These are phyloP conservation scores for Collybia mongolica DNA, from an alignment of 768 basidiomycete genomes.

Conservation along the genomic window DNA sequence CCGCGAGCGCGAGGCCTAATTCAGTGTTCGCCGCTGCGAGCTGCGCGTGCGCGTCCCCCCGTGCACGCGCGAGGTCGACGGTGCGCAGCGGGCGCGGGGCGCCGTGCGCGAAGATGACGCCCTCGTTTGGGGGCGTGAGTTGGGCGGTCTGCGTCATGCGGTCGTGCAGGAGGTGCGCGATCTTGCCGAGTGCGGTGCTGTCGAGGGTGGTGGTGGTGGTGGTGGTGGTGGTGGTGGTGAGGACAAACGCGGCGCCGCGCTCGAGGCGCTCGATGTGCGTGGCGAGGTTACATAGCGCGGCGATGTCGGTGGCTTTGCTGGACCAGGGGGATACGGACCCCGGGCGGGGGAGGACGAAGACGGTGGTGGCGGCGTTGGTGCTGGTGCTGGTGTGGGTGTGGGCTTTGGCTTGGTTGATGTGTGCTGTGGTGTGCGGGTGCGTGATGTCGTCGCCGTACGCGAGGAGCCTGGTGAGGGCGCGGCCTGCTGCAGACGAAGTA, in stretches of 20 bases:
- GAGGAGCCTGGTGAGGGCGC: constrained; percentile 68
- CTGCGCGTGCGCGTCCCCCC: constrained; percentile 46
- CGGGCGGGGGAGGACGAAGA: constrained; percentile 78
- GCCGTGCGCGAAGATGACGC: constrained; percentile 57
- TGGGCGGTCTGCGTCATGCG: constrained; percentile 92
- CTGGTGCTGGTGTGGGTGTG: too few relatives aligned
- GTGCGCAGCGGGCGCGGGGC: constrained; percentile 35
- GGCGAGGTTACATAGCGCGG: constrained; percentile 80
- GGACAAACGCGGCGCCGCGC: constrained; percentile 71
- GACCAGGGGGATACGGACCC: constrained; percentile 99
- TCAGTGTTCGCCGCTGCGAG: constrained; percentile 77
- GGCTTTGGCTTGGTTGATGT: too few relatives aligned
- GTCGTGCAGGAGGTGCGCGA: constrained; percentile 82
- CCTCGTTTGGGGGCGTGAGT: constrained; percentile 55
- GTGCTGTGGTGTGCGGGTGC: constrained; percentile 38
- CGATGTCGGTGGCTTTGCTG: constrained; percentile 97
- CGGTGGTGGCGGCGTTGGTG: constrained; percentile 40
- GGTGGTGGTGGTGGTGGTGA: constrained; percentile 24
- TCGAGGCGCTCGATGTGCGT: constrained; percentile 78
- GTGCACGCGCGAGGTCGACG: constrained; percentile 46
- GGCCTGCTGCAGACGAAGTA: constrained; percentile 40
- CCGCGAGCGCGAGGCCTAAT: constrained; percentile 87
- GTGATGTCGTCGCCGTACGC: constrained; percentile 81
- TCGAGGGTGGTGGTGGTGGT: constrained; percentile 16
- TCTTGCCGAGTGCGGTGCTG: constrained; percentile 38